Percentiles rank a stretch among this genome's conserved stretches.
These are phyloP conservation scores for Schwanniomyces polymorphus DNA, from an alignment of 805 yeast species.

Conservation along the genomic window DNA sequence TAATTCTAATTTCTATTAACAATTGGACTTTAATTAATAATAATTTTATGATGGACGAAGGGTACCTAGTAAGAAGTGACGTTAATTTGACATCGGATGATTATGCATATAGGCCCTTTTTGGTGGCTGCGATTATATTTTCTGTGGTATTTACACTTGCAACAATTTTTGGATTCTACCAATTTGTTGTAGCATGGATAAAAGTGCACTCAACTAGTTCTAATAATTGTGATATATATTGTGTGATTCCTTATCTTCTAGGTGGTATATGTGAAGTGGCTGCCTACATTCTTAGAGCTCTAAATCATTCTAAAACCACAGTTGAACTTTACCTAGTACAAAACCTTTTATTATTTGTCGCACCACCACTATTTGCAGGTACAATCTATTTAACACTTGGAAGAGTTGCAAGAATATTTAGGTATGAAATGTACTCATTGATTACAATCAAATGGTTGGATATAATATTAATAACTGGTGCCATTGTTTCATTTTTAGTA, in stretches of 20 bases:
- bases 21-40: no score
- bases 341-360: constrained; percentile 20
- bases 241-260: constrained; percentile 15
- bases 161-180: not conserved
- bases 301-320: constrained; percentile 9
- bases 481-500: no score
- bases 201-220: not conserved
- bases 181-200: not conserved
- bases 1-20: no score
- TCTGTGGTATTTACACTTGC: not conserved
- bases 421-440: no score
- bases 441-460: no score
- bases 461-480: no score
- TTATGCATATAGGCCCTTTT: constrained; percentile 2
- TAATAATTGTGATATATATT: not conserved
- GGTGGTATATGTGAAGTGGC: constrained; percentile 21
- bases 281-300: constrained; percentile 22
- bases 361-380: constrained; percentile 30
- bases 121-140: constrained; percentile 2
- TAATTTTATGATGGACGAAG: no score
- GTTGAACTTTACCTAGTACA: constrained; percentile 21
- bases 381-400: constrained; percentile 30
- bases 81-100: no score
- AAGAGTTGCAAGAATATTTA: no score
- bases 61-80: no score